Evolutionary conservation across 208 protist genomes (phyloP).

Genomic region (Trypanosoma avium): DNA sequence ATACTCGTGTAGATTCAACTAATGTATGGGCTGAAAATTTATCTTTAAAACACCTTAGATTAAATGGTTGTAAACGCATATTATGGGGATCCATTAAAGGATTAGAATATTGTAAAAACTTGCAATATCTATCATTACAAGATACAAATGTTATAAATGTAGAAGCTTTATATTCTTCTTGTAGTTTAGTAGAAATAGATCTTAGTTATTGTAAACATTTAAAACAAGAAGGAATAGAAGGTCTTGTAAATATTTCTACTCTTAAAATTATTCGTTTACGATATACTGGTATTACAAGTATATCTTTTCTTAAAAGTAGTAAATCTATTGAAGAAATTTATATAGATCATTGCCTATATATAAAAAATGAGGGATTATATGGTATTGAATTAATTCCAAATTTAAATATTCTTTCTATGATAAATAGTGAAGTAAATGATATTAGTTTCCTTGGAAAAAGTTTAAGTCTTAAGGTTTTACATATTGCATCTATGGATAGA

Average conservation of each 20-base stretch:
- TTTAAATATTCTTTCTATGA: conserved; percentile 38
- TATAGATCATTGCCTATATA: conserved; percentile 45
- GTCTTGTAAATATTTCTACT: conserved; percentile 43
- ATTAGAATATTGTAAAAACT: conserved; percentile 37
- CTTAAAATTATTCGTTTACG: conserved; percentile 54
- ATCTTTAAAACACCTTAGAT: conserved; percentile 37
- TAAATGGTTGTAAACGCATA: conserved; percentile 60
- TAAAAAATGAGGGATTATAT: conserved; percentile 31
- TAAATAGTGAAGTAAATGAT: conserved; percentile 26
- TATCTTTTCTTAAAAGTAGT: conserved; percentile 46
- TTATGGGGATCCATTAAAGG: conserved; percentile 50
- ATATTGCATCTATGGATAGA: conserved; percentile 28
- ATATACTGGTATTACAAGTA: conserved; percentile 41
- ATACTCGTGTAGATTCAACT: conserved; percentile 57
- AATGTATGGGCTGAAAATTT: conserved; percentile 28
- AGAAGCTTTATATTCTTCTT: conserved; percentile 42
- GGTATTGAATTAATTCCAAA: conserved; percentile 36
- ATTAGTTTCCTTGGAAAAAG: conserved; percentile 40
- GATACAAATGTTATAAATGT: conserved; percentile 62
- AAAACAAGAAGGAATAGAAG: conserved; percentile 54
- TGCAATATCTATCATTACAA: conserved; percentile 49
- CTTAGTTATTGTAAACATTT: conserved; percentile 58
- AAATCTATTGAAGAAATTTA: conserved; percentile 36
- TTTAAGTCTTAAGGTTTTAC: conserved; percentile 33
- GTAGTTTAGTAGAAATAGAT: conserved; percentile 36